These are phyloP conservation scores for Trichoderma brevicompactum DNA, from an alignment of 2,329 filamentous ascomycete species.

Conservation along the genomic window DNA sequence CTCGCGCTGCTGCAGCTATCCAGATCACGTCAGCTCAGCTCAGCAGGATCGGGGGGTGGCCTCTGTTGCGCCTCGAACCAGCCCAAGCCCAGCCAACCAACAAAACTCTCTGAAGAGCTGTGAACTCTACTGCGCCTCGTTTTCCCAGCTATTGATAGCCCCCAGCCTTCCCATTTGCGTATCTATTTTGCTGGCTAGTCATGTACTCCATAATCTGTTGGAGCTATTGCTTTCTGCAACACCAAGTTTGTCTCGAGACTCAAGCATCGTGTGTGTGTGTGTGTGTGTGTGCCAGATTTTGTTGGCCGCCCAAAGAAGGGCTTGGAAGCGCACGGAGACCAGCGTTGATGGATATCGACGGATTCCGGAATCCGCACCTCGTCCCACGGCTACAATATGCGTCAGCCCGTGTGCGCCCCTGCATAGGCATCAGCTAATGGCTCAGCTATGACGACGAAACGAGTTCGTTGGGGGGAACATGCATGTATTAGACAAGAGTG, in stretches of 20 bases:
- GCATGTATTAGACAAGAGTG: too few species aligned
- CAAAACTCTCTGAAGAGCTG: neutral
- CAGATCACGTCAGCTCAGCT: conserved; percentile 23
- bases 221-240: neutral
- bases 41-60: conserved; percentile 13
- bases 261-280: too few species aligned
- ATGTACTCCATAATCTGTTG: neutral
- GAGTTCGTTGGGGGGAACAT: conserved; percentile 6
- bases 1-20: neutral
- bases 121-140: conserved; percentile 9
- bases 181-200: neutral
- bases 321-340: conserved; percentile 13
- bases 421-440: conserved; percentile 23
- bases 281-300: neutral
- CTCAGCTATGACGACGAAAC: conserved; percentile 14
- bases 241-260: neutral
- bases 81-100: neutral
- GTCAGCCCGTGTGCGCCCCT: neutral
- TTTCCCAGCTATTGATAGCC: too few species aligned
- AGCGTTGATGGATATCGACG: neutral
- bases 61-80: conserved; percentile 8
- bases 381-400: neutral
- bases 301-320: conserved; percentile 1
- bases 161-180: conserved; percentile 4
- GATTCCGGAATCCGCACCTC: neutral